Conservation (phyloP, 2,329 filamentous ascomycete genomes). For the Onygena corvina region DNA sequence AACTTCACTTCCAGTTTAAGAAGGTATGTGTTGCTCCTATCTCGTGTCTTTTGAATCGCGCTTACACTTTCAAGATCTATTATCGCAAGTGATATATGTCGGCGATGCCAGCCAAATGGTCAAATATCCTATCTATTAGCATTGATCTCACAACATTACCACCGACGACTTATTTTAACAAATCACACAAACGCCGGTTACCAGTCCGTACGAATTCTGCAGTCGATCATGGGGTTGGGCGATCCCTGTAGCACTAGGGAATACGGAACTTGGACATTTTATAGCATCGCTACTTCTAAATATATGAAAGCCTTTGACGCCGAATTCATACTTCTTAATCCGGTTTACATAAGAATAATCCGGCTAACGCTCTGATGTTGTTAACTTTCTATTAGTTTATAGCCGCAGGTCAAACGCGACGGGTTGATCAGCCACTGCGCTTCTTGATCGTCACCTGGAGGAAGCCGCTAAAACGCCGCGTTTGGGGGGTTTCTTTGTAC, state of each 20-base stretch:
- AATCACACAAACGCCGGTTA: background rate
- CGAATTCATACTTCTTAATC: background rate
- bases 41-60: background rate
- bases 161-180: no score
- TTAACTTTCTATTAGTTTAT: background rate
- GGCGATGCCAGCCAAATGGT: no score
- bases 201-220: background rate
- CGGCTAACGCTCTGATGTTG: background rate
- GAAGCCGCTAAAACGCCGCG: background rate
- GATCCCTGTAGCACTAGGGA: background rate
- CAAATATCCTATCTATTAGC: no score
- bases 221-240: background rate
- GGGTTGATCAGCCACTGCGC: background rate
- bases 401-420: background rate
- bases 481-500: background rate
- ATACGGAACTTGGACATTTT: background rate
- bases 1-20: slow-evolving; percentile 97
- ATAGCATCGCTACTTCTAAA: background rate
- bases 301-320: background rate
- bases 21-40: slow-evolving; percentile 50
- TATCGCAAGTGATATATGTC: slow-evolving; percentile 38
- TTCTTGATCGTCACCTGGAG: background rate
- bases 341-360: background rate
- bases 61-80: slow-evolving; percentile 28
- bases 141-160: no score